Conservation (phyloP, 495 filamentous ascomycete species). For the Neurospora terricola region DNA sequence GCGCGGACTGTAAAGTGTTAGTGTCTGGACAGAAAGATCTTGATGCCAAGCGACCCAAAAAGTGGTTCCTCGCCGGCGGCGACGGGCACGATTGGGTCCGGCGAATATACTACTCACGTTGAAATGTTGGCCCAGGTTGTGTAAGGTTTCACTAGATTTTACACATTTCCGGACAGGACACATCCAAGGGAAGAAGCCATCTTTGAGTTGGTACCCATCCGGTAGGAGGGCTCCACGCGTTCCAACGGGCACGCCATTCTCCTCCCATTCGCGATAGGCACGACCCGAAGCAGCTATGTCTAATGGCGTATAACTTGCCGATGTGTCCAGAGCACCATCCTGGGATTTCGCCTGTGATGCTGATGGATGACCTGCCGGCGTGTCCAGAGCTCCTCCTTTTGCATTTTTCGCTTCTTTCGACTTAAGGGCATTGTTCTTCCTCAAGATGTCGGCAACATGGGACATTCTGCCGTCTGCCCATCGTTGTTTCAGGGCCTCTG, state of each 20-base stretch:
- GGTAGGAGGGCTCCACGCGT: constrained; percentile 14
- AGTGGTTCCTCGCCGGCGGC: neutral
- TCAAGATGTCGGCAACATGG: constrained; percentile 2
- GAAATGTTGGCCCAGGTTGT: constrained; percentile 13
- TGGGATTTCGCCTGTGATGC: neutral
- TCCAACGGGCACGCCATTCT: neutral
- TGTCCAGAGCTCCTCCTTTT: neutral
- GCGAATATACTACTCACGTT: constrained; percentile 1
- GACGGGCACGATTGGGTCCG: neutral
- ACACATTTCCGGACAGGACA: constrained; percentile 14
- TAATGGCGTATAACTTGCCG: constrained; percentile 2
- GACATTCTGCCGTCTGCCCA: constrained; percentile 18
- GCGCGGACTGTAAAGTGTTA: constrained; percentile 7
- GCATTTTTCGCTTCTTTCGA: neutral
- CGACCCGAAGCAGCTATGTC: constrained; percentile 15
- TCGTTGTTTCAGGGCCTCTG: constrained; percentile 4
- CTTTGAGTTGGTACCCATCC: constrained; percentile 9
- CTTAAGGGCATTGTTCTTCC: constrained; percentile 6
- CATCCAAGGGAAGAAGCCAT: constrained; percentile 8
- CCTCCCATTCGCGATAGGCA: constrained; percentile 12
- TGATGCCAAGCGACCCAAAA: too few species aligned
- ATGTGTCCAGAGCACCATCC: too few species aligned
- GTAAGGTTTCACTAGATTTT: neutral
- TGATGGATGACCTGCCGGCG: neutral
- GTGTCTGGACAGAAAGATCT: neutral